Conservation (phyloP, 2,329 filamentous ascomycete genomes). For the Lasiodiplodia theobromae region DNA sequence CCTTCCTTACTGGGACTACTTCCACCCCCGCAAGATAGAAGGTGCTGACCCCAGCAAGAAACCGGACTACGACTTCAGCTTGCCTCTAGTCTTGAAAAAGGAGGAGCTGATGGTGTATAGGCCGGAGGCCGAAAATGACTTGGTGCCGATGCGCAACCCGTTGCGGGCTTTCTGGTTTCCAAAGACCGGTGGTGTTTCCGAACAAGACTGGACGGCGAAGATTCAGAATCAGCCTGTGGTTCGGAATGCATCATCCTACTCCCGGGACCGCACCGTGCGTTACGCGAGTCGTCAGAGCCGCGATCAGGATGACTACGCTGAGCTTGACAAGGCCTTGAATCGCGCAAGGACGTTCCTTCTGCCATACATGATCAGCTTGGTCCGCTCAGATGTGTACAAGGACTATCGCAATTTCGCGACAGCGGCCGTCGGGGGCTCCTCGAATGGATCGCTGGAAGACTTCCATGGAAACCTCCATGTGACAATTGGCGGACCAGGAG, state of each 20-base stretch:
- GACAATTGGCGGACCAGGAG: not conserved
- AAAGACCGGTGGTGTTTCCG: not conserved
- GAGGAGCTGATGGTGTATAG: not conserved
- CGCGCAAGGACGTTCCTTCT: too few relatives aligned
- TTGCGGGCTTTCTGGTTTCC: not conserved
- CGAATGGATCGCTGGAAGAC: not conserved
- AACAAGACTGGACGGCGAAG: not conserved
- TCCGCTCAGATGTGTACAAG: not conserved
- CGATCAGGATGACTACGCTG: not conserved
- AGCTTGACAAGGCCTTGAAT: not conserved
- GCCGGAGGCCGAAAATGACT: not conserved
- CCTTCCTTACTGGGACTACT: not conserved
- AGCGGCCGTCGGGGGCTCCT: too few relatives aligned
- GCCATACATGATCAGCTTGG: too few relatives aligned
- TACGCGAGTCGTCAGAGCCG: not conserved
- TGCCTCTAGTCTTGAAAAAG: not conserved
- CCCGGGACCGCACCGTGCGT: not conserved
- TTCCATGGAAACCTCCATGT: not conserved
- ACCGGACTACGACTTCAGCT: not conserved
- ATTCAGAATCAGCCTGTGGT: too few relatives aligned
- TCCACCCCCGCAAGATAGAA: not conserved
- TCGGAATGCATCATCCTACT: too few relatives aligned
- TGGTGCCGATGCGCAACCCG: not conserved
- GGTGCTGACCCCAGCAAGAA: not conserved
- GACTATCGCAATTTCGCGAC: not conserved